phyloP scores from a whole-genome alignment of 345 rosid species.

The Physaria fendleri region DNA sequence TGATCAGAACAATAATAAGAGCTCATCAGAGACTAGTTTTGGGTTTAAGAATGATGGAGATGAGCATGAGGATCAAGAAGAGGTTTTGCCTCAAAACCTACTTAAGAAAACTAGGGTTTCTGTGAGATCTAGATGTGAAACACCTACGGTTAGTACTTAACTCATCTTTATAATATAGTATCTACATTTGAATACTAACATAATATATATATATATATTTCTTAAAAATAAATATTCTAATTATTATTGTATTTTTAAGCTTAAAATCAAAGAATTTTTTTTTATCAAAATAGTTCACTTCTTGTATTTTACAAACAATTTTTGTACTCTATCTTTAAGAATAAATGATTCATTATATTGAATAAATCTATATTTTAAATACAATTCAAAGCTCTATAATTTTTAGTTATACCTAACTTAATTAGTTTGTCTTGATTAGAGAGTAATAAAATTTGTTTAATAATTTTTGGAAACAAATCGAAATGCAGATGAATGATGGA shows the following conservation, averaged over 20 bases:
- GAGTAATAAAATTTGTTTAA: background rate
- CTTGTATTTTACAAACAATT: background rate
- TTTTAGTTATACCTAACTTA: background rate
- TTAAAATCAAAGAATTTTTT: background rate
- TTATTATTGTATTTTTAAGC: background rate
- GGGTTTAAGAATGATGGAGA: slow-evolving; percentile 25
- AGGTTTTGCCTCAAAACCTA: slow-evolving; percentile 47
- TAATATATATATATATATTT: no score
- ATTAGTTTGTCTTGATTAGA: background rate
- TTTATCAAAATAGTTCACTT: background rate
- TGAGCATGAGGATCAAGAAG: slow-evolving; percentile 42
- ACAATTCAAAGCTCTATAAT: background rate
- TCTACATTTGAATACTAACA: background rate
- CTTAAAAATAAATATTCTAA: background rate
- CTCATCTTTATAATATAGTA: background rate
- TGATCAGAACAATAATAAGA: no score
- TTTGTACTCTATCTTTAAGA: background rate
- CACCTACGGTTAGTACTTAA: slow-evolving; percentile 61
- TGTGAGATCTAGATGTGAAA: slow-evolving; percentile 77
- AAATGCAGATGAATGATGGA: slow-evolving; percentile 78
- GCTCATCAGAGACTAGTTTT: slow-evolving; percentile 16
- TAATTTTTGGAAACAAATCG: background rate
- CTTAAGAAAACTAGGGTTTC: slow-evolving; percentile 86
- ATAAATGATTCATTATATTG: background rate
- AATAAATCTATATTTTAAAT: background rate